A percentile compares a stretch with the other conserved stretches of the same genome.
phyloP scores from a whole-genome alignment of 1,284 basidiomycete species.

The Thecaphora thlaspeos region DNA sequence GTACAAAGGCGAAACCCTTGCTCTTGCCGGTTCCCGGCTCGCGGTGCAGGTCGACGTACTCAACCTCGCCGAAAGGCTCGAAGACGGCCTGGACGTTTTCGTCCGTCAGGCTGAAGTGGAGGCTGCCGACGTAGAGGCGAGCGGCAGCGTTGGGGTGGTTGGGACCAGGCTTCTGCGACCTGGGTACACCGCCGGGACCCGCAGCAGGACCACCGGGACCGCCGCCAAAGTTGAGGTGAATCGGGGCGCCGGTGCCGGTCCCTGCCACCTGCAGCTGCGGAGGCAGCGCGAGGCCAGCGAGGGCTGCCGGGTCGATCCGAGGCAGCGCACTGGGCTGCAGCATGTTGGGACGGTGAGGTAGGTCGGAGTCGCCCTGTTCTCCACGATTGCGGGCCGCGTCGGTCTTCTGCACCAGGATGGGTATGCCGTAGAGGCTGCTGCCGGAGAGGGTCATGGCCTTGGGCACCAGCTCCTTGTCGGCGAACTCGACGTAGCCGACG shows the following conservation, averaged over 20 bases:
- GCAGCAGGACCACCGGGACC: too few relatives aligned
- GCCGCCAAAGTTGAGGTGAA: constrained; percentile 17
- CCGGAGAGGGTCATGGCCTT: constrained; percentile 83
- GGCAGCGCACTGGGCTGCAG: constrained; percentile 16
- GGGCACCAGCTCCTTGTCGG: constrained; percentile 75
- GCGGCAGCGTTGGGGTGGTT: constrained; percentile 61
- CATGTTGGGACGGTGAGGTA: constrained; percentile 17
- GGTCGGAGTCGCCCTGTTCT: constrained; percentile 5
- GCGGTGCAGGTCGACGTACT: constrained; percentile 82
- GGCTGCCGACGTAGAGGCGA: constrained; percentile 81
- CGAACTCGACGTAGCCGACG: constrained; percentile 92
- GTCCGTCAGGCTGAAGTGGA: constrained; percentile 97
- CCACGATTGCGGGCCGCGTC: constrained; percentile 87
- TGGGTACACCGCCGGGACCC: too few relatives aligned
- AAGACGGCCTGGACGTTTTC: constrained; percentile 94
- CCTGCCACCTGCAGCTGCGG: constrained; percentile 30
- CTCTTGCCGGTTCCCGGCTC: constrained; percentile 71
- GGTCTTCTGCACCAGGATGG: constrained; percentile 91
- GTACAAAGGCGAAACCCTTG: constrained; percentile 80
- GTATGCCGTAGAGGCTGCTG: constrained; percentile 94
- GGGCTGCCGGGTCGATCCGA: constrained; percentile 17
- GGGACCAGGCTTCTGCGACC: constrained; percentile 11
- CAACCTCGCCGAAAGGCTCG: constrained; percentile 80
- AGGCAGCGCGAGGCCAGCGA: constrained; percentile 25
- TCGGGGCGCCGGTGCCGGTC: constrained; percentile 12